Evolutionary conservation across 352 stramenopile genomes (phyloP).

Genomic region (Heterotrichella gracilis): DNA sequence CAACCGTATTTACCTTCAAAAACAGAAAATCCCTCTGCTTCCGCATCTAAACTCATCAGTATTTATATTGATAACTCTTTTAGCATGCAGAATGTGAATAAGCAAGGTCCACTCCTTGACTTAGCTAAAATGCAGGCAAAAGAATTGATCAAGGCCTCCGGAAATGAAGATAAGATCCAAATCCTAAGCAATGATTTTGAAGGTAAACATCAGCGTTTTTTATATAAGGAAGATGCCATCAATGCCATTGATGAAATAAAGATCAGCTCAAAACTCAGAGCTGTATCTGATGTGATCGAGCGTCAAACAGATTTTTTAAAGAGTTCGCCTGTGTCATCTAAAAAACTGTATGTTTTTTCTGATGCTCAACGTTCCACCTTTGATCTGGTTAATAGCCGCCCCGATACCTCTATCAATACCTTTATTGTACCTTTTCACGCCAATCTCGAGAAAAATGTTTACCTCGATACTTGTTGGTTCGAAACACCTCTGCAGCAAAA

Average conservation of each 20-base stretch:
- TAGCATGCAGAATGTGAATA: not conserved
- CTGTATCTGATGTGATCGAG: not conserved
- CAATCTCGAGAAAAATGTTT: not conserved
- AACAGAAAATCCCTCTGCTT: not conserved
- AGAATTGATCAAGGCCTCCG: not conserved
- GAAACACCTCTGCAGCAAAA: not conserved
- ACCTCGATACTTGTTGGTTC: not conserved
- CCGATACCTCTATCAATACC: not conserved
- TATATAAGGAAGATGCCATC: not conserved
- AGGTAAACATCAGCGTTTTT: conserved; percentile 3
- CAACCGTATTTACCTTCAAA: not conserved
- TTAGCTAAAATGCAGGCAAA: not conserved
- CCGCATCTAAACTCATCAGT: too few species aligned
- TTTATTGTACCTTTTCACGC: not conserved
- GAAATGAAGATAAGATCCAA: not conserved
- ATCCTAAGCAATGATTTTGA: not conserved
- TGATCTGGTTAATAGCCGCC: not conserved
- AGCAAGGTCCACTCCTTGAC: not conserved
- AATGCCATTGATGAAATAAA: conserved; percentile 5
- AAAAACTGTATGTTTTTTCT: not conserved
- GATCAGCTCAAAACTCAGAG: not conserved
- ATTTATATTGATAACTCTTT: not conserved
- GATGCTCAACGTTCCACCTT: not conserved
- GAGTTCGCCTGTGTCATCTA: not conserved
- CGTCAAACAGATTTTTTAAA: not conserved